phyloP scores from a whole-genome alignment of 2,329 filamentous ascomycete species.

The Phyllosticta capitalensis region DNA sequence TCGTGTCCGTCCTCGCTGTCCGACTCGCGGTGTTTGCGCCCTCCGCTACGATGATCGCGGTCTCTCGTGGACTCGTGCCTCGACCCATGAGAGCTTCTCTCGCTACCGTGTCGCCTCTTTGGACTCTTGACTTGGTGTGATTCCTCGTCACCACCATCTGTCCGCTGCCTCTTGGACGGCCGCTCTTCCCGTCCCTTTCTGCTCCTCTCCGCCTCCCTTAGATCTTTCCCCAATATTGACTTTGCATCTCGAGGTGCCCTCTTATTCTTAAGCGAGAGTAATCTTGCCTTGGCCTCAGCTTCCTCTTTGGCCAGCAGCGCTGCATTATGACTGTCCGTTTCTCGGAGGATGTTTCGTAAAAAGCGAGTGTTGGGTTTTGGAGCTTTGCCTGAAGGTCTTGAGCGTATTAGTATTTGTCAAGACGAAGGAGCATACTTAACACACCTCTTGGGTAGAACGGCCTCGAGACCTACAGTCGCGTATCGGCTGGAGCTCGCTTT shows the following conservation, averaged over 20 bases:
- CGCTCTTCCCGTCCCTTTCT: not conserved
- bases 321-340: constrained; percentile 82
- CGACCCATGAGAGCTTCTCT: constrained; percentile 9
- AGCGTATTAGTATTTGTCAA: not conserved
- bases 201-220: not conserved
- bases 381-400: constrained; percentile 53
- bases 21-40: constrained; percentile 13
- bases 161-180: constrained; percentile 9
- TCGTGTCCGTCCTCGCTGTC: constrained; percentile 12
- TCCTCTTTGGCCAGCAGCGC: constrained; percentile 76
- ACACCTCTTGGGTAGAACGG: constrained; percentile 49
- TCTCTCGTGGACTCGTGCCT: constrained; percentile 13
- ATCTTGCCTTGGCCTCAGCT: constrained; percentile 63
- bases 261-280: constrained; percentile 38
- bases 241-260: constrained; percentile 27
- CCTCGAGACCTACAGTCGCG: constrained; percentile 63
- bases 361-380: constrained; percentile 91
- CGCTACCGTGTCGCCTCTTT: constrained; percentile 18
- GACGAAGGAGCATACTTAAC: constrained; percentile 11
- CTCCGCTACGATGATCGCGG: constrained; percentile 7
- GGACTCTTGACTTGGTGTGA: constrained; percentile 13
- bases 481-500: constrained; percentile 64
- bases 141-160: constrained; percentile 15
- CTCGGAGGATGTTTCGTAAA: constrained; percentile 75
- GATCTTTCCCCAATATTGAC: not conserved